These are phyloP conservation scores for Telopea speciosissima DNA, from an alignment of 177 flowering plant species.

Conservation along the genomic window DNA sequence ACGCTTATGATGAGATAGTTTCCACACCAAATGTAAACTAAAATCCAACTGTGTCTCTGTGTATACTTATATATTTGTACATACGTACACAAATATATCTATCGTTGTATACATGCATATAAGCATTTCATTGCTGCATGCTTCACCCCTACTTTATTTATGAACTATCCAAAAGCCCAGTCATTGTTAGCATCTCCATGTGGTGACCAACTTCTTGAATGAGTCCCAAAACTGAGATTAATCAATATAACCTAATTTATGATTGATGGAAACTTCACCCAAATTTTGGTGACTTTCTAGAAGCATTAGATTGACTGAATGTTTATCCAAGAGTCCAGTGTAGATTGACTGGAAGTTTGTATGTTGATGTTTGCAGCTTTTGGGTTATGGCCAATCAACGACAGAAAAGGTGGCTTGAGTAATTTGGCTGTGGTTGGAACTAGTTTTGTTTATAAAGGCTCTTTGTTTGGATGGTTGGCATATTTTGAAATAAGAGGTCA, in stretches of 20 bases:
- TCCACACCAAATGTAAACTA: background rate
- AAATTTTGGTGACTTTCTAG: background rate
- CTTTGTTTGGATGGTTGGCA: background rate
- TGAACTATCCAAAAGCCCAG: background rate
- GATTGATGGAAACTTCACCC: background rate
- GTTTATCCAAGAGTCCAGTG: background rate
- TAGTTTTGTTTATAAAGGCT: background rate
- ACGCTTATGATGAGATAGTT: conserved; percentile 21
- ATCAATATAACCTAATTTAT: background rate
- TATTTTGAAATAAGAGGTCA: background rate
- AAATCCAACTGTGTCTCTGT: background rate
- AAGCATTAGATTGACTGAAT: background rate
- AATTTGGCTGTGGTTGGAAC: background rate
- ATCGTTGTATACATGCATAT: background rate
- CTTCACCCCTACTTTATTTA: background rate
- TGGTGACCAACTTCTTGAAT: background rate
- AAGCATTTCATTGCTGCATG: background rate
- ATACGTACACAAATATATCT: background rate
- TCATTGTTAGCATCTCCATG: background rate
- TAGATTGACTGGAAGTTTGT: background rate
- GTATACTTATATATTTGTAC: background rate
- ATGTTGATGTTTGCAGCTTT: background rate
- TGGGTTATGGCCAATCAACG: background rate
- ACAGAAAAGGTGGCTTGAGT: background rate
- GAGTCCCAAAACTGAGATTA: background rate